Evolutionary conservation across 257 asterid species (phyloP).

Genomic region (Cinchona pubescens): DNA sequence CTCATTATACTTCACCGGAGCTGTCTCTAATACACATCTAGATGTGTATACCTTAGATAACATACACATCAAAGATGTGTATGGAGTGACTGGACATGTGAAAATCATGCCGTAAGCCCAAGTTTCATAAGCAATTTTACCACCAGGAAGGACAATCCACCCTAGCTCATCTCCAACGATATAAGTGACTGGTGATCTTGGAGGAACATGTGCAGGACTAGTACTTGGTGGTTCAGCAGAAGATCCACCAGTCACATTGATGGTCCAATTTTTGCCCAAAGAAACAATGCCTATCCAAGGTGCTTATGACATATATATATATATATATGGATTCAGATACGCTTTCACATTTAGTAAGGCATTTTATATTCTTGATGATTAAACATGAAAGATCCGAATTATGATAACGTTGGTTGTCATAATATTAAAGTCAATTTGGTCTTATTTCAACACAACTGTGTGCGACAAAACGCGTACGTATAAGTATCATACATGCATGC

Average conservation of each 20-base stretch:
- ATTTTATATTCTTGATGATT: no score
- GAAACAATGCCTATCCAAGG: slow-evolving; percentile 51
- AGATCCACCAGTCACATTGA: slow-evolving; percentile 32
- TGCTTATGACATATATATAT: slow-evolving; percentile 59
- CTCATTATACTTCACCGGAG: no score
- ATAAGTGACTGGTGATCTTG: slow-evolving; percentile 25
- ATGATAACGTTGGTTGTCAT: no score
- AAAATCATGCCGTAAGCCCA: slow-evolving; percentile 10
- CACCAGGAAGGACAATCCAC: not conserved
- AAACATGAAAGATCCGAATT: no score
- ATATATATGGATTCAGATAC: no score
- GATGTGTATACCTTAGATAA: no score
- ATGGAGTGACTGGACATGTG: no score
- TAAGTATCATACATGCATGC: not conserved
- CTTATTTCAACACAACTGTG: no score
- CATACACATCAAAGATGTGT: no score
- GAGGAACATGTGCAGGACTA: not conserved
- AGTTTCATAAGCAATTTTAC: not conserved
- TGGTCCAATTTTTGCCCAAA: slow-evolving; percentile 61
- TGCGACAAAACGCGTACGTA: not conserved
- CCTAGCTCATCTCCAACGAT: slow-evolving; percentile 22
- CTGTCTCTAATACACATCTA: no score
- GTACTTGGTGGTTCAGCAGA: not conserved
- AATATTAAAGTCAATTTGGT: no score
- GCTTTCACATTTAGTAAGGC: no score